Base-by-base conservation (phyloP, 495 filamentous ascomycete genomes). In the Penicillium herquei region DNA sequence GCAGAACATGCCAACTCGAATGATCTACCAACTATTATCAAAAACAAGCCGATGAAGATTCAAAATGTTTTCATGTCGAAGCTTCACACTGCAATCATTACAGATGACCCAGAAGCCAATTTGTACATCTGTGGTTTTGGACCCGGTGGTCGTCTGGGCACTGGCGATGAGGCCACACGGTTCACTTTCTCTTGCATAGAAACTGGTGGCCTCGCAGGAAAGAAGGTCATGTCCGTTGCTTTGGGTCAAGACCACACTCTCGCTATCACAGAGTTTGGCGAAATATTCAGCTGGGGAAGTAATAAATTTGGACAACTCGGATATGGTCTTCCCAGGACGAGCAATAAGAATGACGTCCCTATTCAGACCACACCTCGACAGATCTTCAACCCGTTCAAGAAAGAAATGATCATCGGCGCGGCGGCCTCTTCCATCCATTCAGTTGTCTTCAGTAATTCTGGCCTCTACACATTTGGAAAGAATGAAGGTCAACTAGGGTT, bases 401-500 rank as follows among this genome's bases (percentile, higher is more conserved):
- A 90, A 60, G 95, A 98, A 66, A 64, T 73, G 2, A 82, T 97
- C 17, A 64, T 89, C 31, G 95, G 95, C 9, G 84, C 87, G 44
- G 91, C 94, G 3, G 93, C 92, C n/a, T 97, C 92, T 7, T 79
- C 90, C 0, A 86, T 95, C 14, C 94, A 98, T 68, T 96, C 91
- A 0, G 92, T 94, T 8, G 91, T 90, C 4, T 88, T 94, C 62
- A 97, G 90, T 5, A 76, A 78, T 2, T 80, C 84, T 3, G 90
- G 91, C 18, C 75, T 98, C 6, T 98, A 88, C 66, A 96, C 90
- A 5, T 98, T 95, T 78, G 94, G 94, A 16, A 96, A 94, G 70
- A 98, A 98, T 59, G 84, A 95, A 59, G 94, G 94, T 18, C 94
- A 98, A 61, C 81, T 98, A 44, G 95, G 94, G 4, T 76, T 98